These are phyloP conservation scores for Leccinum disarticulatum DNA, from an alignment of 768 basidiomycete genomes.

Conservation along the genomic window DNA sequence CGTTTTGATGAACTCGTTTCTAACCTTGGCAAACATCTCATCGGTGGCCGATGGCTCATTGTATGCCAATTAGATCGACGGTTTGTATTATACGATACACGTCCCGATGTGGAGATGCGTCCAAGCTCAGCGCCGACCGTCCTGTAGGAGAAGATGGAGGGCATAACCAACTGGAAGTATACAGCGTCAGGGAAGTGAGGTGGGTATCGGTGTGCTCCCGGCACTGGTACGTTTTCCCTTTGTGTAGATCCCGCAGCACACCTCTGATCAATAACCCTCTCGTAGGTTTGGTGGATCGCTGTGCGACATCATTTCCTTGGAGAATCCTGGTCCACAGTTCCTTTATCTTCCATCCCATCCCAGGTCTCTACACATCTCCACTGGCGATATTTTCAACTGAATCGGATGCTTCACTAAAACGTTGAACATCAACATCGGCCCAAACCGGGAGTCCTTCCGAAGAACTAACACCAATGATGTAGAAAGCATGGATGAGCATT, in stretches of 20 bases:
- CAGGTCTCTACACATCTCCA: too few species aligned
- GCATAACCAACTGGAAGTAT: background rate
- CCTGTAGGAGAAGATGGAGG: background rate
- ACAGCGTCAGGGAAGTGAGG: background rate
- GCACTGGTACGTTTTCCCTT: background rate
- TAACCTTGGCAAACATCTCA: background rate
- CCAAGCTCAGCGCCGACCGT: background rate
- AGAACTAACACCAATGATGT: too few species aligned
- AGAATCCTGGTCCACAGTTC: background rate
- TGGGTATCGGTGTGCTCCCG: background rate
- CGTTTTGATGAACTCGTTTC: background rate
- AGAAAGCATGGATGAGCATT: too few species aligned
- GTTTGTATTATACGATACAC: conserved; percentile 3
- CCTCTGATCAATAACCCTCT: background rate
- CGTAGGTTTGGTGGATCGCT: too few species aligned
- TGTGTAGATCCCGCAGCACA: background rate
- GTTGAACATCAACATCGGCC: too few species aligned
- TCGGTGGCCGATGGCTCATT: conserved; percentile 5
- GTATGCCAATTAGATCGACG: background rate
- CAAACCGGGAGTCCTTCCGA: too few species aligned
- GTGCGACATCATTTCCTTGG: background rate
- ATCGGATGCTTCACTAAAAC: too few species aligned
- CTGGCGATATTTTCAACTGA: too few species aligned
- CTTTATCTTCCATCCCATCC: too few species aligned
- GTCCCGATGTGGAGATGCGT: background rate